Evolutionary conservation across 306 rosid genomes (phyloP).

Genomic region (Prinsepia uniflora): DNA sequence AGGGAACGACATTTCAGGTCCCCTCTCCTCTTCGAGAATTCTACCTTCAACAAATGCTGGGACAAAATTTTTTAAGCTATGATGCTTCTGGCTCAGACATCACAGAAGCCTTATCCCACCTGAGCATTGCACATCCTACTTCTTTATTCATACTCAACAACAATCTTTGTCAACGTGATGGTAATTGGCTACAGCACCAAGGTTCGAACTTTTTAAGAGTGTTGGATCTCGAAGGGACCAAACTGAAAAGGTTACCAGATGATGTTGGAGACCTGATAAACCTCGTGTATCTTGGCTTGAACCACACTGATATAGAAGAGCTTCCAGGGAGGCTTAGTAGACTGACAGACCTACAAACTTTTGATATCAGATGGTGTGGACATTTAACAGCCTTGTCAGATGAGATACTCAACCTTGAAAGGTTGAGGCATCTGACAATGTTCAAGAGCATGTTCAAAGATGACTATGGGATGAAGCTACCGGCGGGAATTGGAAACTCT

Average conservation of each 20-base stretch:
- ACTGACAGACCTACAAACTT: constrained; percentile 21
- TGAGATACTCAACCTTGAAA: constrained; percentile 15
- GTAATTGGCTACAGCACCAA: constrained; percentile 2
- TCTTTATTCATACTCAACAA: constrained; percentile 19
- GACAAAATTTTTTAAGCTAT: constrained; percentile 8
- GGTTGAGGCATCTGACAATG: constrained; percentile 30
- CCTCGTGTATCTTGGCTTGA: constrained; percentile 22
- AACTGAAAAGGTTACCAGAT: constrained; percentile 19
- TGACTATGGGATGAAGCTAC: constrained; percentile 20
- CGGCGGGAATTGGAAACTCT: constrained; percentile 21
- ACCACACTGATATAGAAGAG: constrained; percentile 19
- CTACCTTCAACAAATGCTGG: constrained; percentile 17
- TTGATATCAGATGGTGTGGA: constrained; percentile 29
- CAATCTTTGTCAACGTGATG: constrained; percentile 6
- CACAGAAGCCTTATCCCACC: neutral
- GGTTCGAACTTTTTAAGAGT: constrained; percentile 19
- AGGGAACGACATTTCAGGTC: constrained; percentile 14
- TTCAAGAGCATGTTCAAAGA: constrained; percentile 6
- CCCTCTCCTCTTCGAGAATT: constrained; percentile 5
- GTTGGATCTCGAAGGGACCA: constrained; percentile 20
- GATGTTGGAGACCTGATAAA: constrained; percentile 20
- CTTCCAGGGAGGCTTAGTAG: constrained; percentile 20
- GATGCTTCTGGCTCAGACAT: constrained; percentile 14
- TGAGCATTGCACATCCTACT: constrained; percentile 10
- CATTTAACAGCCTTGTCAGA: constrained; percentile 5